Base-by-base conservation (phyloP, 306 rosid genomes). In the Medicago lupulina region DNA sequence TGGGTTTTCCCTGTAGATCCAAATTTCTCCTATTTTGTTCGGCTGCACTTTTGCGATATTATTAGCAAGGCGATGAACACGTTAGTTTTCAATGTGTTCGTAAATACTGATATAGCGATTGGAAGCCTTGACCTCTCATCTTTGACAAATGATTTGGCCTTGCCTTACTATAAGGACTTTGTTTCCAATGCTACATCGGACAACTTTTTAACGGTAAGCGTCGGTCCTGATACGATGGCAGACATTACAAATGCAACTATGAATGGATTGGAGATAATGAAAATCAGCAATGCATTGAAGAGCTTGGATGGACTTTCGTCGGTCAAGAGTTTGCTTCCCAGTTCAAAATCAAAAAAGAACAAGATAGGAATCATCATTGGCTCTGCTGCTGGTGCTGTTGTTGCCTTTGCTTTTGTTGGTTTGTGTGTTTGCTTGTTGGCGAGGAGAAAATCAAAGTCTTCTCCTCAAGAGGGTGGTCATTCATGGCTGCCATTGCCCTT, bases 21-120 rank as follows among this genome's bases (percentile, higher is more conserved):
- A 25, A 73, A 47, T 66, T 95, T 86, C 80, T 79, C 83, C 73
- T 95, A 92, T 75, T 86, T 92, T 23, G 85, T 95, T 38, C 77
- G 98, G 79, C 88, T 89, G 1, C 98, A 95, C 76, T 86, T 95
- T 63, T 95, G 97, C 73, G 97, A 95, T 83, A 92, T 95, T 63
- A 80, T 86, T 62, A 95, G 97, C 89, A 89, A 62, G 73, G 79
- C 91, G 11, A 81, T 95, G 54, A 88, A 92, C 79, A 85, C 9
- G 74, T 82, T 95, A 39, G 96, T 92, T 70, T 95, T 95, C 88
- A 87, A 90, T 85, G 77, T 95, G 34, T 95, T 79, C 87, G 80
- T 95, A 61, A 95, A 92, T 77, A 36, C 88, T 12, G 86, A 90
- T 79, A 76, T 81, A 19, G 98, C 94, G 50, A 76, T 85, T 49